Evolutionary conservation across 176 grass and related monocot species (phyloP), one percentile per base, ranked within the genome.

Genomic region (Eleusine indica): DNA sequence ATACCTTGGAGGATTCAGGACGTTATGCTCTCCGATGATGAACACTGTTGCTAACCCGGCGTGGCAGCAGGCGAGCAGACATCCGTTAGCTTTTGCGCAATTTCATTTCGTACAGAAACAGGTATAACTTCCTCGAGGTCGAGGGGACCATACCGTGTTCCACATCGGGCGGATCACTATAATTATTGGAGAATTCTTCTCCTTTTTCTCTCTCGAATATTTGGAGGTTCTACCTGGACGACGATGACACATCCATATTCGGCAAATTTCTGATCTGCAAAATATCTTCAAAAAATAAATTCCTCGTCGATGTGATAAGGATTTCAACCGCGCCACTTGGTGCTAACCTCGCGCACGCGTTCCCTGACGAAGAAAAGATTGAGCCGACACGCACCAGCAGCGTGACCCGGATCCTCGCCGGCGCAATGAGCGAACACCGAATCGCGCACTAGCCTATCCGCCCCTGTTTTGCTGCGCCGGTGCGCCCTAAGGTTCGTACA

Each of bases 1-100:
- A 80, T 87, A 87, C 89, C 76, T 90, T 90, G 78, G 83, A 86
- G 47, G 79, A 66, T 80, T 48, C 68, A 68, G 79, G 73, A 78
- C 56, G 76, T 21, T 64, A 75, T 75, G 54, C 18, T 22, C n/a
- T 25, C 51, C 47, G 25, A 62, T 69, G 58, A 78, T 68, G 42
- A 52, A 0, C 49, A 25, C 47, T 74, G 61, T 79, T 43, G 15
- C 51, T 74, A 74, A 48, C 47, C 39, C 41, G 21, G 58, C 67
- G 77, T 64, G 80, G 84, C 75, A 16, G 49, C 2, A 28, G 40
- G 49, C 78, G 16, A 81, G 70, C 18, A 21, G 41, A 70, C 66
- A 70, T 7, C 48, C 62, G 29, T 12, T 46, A 11, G 53, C 72
- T 56, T 73, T 89, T 47, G 2, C 6, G 13, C 44, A 57, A 39